phyloP scores from a whole-genome alignment of 2,329 filamentous ascomycete genomes.

The Fusarium albosuccineum region DNA sequence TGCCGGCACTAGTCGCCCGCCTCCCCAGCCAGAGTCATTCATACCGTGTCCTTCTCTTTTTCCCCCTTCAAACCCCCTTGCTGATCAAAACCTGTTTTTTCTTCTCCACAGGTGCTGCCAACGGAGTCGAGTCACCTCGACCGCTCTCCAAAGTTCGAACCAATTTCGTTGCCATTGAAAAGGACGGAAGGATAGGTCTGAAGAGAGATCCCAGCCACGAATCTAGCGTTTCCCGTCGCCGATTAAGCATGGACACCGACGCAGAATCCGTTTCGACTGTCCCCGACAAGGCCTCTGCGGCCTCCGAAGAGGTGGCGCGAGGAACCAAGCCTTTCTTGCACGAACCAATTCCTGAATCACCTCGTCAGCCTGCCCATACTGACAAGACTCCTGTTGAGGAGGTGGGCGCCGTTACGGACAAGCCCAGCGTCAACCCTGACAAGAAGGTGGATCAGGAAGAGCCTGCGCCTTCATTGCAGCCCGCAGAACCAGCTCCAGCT shows the following conservation, averaged over 20 bases:
- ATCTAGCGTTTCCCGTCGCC: slow-evolving; percentile 54
- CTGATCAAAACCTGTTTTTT: slow-evolving; percentile 40
- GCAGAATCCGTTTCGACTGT: slow-evolving; percentile 50
- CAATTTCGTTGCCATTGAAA: slow-evolving; percentile 80
- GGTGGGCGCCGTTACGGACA: slow-evolving; percentile 47
- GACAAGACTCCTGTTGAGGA: slow-evolving; percentile 28
- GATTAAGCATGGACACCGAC: slow-evolving; percentile 54
- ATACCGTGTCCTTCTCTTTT: slow-evolving; percentile 35
- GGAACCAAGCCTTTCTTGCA: slow-evolving; percentile 46
- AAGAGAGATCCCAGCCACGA: slow-evolving; percentile 56
- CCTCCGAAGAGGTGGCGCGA: slow-evolving; percentile 45
- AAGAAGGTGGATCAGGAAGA: slow-evolving; percentile 58
- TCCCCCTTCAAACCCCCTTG: slow-evolving; percentile 32
- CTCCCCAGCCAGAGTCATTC: slow-evolving; percentile 17
- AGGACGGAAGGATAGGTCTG: slow-evolving; percentile 69
- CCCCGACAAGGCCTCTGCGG: slow-evolving; percentile 53
- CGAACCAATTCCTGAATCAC: slow-evolving; percentile 60
- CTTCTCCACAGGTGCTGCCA: slow-evolving; percentile 46
- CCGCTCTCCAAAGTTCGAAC: slow-evolving; percentile 82
- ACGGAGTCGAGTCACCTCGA: slow-evolving; percentile 66
- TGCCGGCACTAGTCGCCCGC: slow-evolving; percentile 33
- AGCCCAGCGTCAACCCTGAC: slow-evolving; percentile 56
- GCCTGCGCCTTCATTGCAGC: slow-evolving; percentile 35
- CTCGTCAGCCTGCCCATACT: slow-evolving; percentile 45
- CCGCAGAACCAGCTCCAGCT: slow-evolving; percentile 23